Evolutionary conservation across 345 rosid species (phyloP), one percentile per base, ranked within the genome.

Genomic region (Psidium friedrichsthalianum): DNA sequence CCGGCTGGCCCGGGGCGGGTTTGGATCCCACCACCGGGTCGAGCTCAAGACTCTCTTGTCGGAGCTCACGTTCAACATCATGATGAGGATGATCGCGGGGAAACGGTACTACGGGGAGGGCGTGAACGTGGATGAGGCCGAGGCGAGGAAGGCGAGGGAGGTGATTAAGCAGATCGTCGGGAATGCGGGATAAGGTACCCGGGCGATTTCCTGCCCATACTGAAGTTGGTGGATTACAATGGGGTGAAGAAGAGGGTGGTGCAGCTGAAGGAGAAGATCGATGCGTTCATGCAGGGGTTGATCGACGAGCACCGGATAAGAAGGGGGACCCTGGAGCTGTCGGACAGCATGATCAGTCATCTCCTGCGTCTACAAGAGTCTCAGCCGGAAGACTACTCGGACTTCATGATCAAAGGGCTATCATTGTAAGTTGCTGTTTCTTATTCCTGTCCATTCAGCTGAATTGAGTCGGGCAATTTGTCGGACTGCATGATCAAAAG

Each of bases 301-400:
- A 85, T 92, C 12, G 94, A 95, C 44, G 92, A 91, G 74, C 92
- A 90, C 47, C 87, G 93, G 64, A 32, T 11, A 89, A 87, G 20
- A 86, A 88, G 49, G 83, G 54, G 8, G 36, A 69, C 44, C 61
- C 25, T n/a, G 14, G 87, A 86, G 29, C 21, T 51, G 27, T 58
- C n/a, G 6, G 89, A 90, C 25, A 91, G 92, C n/a, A 94, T 93
- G 95, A 91, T 95, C 44, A 91, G 89, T 74, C 96, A 92, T 85
- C 84, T 93, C 82, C 94, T 94, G 83, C 24, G 87, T 57, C 85
- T 91, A 85, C 93, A 92, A 80, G 85, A 92, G 56, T 89, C 92
- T 13, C 88, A 95, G 25, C 90, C 93, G 3, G 86, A 88, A 3
- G 83, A 82, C 22, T 82, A 82, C 42, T n/a, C 57, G 6, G 58